phyloP scores from a whole-genome alignment of 768 basidiomycete species.

The Punctularia strigosozonata region DNA sequence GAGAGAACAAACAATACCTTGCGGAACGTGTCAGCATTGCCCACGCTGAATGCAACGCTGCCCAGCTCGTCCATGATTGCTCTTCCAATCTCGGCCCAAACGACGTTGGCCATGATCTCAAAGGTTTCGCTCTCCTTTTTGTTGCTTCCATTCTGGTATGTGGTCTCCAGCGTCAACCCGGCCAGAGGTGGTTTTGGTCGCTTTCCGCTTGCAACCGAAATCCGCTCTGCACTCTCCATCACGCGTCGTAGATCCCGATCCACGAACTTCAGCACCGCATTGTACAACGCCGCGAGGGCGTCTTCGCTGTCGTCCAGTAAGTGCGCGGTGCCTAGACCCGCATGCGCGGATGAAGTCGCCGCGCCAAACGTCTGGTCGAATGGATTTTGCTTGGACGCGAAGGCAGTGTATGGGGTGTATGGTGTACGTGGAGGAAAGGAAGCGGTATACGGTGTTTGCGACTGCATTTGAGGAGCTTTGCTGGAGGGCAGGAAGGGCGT shows the following conservation, averaged over 20 bases:
- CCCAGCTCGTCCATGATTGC: conserved; percentile 84
- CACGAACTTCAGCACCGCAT: conserved; percentile 69
- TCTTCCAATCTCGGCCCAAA: conserved; percentile 78
- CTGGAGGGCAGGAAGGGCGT: too few species aligned
- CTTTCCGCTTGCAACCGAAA: conserved; percentile 22
- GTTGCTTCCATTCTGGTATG: too few species aligned
- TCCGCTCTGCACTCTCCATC: conserved; percentile 67
- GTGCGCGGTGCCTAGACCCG: conserved; percentile 27
- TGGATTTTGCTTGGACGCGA: conserved; percentile 28
- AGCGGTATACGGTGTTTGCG: conserved; percentile 25
- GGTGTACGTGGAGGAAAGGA: conserved; percentile 42
- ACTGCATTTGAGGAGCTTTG: conserved; percentile 21
- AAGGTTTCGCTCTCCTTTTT: conserved; percentile 34
- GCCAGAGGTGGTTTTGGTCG: neutral
- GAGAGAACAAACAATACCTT: conserved; percentile 36
- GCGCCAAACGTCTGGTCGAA: conserved; percentile 19
- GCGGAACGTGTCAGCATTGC: conserved; percentile 82
- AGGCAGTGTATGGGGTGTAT: conserved; percentile 39
- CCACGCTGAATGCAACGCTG: conserved; percentile 75
- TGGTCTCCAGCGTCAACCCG: neutral
- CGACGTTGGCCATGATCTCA: conserved; percentile 76
- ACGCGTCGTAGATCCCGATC: conserved; percentile 63
- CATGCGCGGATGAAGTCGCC: conserved; percentile 10
- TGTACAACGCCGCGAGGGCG: conserved; percentile 68
- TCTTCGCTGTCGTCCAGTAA: conserved; percentile 57